Percentiles rank a stretch among this genome's conserved stretches.
Evolutionary conservation across 352 stramenopile species (phyloP).

Genomic region (Phytophthora agathidicida): DNA sequence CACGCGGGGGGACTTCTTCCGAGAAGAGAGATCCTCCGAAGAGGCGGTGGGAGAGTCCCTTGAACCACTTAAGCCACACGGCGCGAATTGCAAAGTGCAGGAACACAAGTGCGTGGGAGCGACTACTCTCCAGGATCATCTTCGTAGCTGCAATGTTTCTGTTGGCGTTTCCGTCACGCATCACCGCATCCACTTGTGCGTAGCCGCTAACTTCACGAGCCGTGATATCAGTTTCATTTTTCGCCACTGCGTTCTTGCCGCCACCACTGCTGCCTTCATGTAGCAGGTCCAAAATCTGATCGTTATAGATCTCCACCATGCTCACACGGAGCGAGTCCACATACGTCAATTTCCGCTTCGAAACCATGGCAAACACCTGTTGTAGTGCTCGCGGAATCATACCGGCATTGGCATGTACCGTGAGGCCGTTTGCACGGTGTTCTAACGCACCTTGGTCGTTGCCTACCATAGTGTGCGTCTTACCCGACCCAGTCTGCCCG

Average conservation of each 20-base stretch:
- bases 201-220: conserved; percentile 55
- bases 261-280: conserved; percentile 33
- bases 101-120: conserved; percentile 81
- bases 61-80: too few species aligned
- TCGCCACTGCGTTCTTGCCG: conserved; percentile 52
- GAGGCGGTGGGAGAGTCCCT: too few species aligned
- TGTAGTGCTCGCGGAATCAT: conserved; percentile 95
- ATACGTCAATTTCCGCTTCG: conserved; percentile 63
- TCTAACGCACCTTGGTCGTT: conserved; percentile 24
- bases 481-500: too few species aligned
- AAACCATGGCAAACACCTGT: conserved; percentile 92
- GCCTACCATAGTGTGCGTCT: conserved; percentile 97
- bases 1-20: too few species aligned
- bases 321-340: conserved; percentile 77
- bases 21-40: too few species aligned
- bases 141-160: conserved; percentile 77
- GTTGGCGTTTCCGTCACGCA: conserved; percentile 76
- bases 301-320: conserved; percentile 98
- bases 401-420: conserved; percentile 66
- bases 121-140: conserved; percentile 87
- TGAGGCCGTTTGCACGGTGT: conserved; percentile 22
- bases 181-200: conserved; percentile 65
- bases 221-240: conserved; percentile 71
- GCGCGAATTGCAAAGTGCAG: conserved; percentile 69
- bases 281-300: conserved; percentile 91